phyloP scores from a whole-genome alignment of 2,329 filamentous ascomycete species.

The Zymoseptoria passerinii region DNA sequence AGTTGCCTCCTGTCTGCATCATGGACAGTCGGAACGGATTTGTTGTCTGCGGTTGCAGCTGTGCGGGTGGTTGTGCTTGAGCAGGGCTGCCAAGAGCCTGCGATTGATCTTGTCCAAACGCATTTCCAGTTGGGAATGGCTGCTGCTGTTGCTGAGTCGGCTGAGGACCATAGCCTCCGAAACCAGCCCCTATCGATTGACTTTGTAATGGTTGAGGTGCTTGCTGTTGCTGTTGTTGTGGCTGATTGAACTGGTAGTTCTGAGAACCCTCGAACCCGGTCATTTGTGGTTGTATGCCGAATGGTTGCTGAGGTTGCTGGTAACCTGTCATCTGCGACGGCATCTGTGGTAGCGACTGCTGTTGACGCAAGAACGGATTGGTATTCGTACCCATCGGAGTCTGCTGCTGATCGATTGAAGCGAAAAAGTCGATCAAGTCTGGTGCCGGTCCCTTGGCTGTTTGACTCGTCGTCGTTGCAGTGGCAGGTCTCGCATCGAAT shows the following conservation, averaged over 20 bases:
- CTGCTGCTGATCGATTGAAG: constrained; percentile 83
- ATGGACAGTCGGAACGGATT: constrained; percentile 95
- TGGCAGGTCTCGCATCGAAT: constrained; percentile 32
- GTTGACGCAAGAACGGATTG: constrained; percentile 18
- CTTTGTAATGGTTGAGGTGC: constrained; percentile 47
- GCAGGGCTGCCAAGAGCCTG: constrained; percentile 18
- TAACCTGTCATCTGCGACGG: constrained; percentile 38
- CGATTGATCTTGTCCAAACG: constrained; percentile 12
- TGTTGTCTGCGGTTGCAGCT: constrained; percentile 50
- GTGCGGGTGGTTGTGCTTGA: constrained; percentile 31
- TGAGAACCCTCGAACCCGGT: constrained; percentile 8
- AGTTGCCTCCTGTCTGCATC: constrained; percentile 43
- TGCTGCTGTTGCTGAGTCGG: constrained; percentile 43
- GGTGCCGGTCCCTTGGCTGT: constrained; percentile 55
- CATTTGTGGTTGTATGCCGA: constrained; percentile 9
- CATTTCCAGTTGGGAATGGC: constrained; percentile 28
- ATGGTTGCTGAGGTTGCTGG: constrained; percentile 25
- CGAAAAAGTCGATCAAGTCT: constrained; percentile 91
- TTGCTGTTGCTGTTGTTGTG: constrained; percentile 20
- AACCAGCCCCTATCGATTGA: constrained; percentile 66
- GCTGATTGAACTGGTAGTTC: constrained; percentile 29
- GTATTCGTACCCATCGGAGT: constrained; percentile 43
- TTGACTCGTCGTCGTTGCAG: constrained; percentile 30
- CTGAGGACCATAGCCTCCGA: constrained; percentile 69
- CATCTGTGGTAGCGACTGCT: constrained; percentile 26